Conservation (phyloP, 805 yeast species). For the Brettanomyces bruxellensis region DNA sequence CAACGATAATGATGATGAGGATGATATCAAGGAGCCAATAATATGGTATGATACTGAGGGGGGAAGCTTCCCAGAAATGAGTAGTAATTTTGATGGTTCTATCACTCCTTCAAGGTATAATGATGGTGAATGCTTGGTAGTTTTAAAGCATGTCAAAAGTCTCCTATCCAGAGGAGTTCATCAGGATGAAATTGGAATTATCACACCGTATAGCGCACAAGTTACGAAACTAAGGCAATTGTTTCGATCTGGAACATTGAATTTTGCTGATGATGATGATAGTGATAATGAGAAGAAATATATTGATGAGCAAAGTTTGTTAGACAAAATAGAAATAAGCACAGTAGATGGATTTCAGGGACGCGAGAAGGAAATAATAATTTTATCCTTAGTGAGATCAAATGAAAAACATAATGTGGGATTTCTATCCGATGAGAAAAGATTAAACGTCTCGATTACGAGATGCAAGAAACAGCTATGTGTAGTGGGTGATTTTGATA, state of each 20-base stretch:
- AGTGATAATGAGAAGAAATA: not conserved
- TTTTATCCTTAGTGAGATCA: constrained; percentile 74
- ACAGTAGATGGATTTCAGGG: constrained; percentile 98
- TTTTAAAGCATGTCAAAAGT: constrained; percentile 42
- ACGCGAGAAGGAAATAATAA: constrained; percentile 81
- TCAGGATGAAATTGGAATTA: constrained; percentile 63
- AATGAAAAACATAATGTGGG: constrained; percentile 59
- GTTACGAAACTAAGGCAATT: constrained; percentile 49
- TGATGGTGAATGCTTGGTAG: constrained; percentile 65
- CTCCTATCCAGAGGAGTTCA: constrained; percentile 45
- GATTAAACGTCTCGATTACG: constrained; percentile 91
- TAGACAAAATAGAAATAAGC: constrained; percentile 58
- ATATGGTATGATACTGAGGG: constrained; percentile 95
- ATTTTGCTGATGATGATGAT: constrained; percentile 7
- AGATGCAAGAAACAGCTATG: constrained; percentile 81
- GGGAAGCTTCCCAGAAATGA: constrained; percentile 64
- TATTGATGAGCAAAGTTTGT: constrained; percentile 4
- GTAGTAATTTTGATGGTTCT: constrained; percentile 24
- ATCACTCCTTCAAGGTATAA: constrained; percentile 53
- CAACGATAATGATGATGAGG: constrained; percentile 25
- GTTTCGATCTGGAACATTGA: constrained; percentile 23
- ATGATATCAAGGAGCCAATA: constrained; percentile 42
- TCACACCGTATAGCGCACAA: constrained; percentile 88
- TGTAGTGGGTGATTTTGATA: constrained; percentile 79
- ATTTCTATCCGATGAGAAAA: constrained; percentile 65